Evolutionary conservation across 306 rosid species (phyloP).

Genomic region (Citrullus amarus): DNA sequence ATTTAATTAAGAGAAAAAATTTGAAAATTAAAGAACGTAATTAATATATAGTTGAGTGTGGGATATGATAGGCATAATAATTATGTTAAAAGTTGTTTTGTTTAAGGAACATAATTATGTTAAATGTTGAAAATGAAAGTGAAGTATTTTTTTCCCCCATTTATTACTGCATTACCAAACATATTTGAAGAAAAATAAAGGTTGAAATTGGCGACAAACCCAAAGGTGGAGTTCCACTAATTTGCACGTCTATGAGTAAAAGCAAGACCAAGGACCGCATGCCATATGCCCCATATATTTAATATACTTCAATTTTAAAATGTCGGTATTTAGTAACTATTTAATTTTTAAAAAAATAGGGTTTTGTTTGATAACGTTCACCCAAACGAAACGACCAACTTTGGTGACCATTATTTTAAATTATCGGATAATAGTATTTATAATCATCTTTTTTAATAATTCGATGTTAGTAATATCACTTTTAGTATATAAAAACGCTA

Average conservation of each 20-base stretch:
- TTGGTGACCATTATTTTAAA: too few relatives aligned
- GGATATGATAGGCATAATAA: neutral
- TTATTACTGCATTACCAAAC: neutral
- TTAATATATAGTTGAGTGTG: neutral
- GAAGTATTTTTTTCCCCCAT: neutral
- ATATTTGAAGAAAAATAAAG: neutral
- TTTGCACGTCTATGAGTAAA: neutral
- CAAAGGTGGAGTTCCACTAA: neutral
- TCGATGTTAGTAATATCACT: too few relatives aligned
- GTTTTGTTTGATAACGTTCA: too few relatives aligned
- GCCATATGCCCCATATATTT: neutral
- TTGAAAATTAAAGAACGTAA: too few relatives aligned
- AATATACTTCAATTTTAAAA: neutral
- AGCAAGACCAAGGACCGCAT: neutral
- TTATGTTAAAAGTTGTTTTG: neutral
- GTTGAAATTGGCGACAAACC: neutral
- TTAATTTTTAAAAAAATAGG: too few relatives aligned
- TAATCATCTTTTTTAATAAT: too few relatives aligned
- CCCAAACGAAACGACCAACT: too few relatives aligned
- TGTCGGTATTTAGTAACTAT: too few relatives aligned
- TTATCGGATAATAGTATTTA: too few relatives aligned
- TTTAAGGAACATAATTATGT: neutral
- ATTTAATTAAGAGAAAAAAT: too few relatives aligned
- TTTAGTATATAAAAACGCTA: too few relatives aligned
- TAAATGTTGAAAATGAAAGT: neutral